A percentile compares a stretch with the other conserved stretches of the same genome.
phyloP scores from a whole-genome alignment of 495 filamentous ascomycete genomes.

The Hypoxylon fragiforme region DNA sequence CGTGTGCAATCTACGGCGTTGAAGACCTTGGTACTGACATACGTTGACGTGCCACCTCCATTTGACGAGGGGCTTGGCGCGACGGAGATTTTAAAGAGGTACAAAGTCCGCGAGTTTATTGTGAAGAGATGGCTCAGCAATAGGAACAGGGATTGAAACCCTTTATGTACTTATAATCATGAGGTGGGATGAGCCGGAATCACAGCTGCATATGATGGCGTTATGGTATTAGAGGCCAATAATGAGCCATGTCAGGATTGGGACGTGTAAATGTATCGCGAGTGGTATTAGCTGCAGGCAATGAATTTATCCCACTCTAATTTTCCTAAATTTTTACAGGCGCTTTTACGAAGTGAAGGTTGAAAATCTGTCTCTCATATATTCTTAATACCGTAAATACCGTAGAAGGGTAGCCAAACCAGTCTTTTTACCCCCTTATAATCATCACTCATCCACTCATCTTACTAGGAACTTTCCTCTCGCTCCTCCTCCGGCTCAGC shows the following conservation, averaged over 20 bases:
- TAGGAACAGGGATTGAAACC: constrained; percentile 52
- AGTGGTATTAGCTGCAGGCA: neutral
- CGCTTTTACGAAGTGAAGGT: neutral
- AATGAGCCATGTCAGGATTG: too few relatives aligned
- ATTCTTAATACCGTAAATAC: too few relatives aligned
- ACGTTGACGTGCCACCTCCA: constrained; percentile 88
- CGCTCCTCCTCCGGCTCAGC: constrained; percentile 4
- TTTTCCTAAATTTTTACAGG: neutral
- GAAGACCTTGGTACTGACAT: constrained; percentile 85
- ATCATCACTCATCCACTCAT: neutral
- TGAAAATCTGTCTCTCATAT: too few relatives aligned
- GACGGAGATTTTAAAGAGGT: constrained; percentile 64
- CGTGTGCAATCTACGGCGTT: constrained; percentile 86
- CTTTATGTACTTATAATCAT: too few relatives aligned
- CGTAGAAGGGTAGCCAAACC: too few relatives aligned
- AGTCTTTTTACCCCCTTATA: neutral
- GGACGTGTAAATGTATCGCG: neutral
- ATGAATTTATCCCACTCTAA: neutral
- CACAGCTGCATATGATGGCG: too few relatives aligned
- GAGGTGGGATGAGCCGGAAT: too few relatives aligned
- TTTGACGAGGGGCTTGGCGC: constrained; percentile 44
- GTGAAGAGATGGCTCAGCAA: constrained; percentile 84
- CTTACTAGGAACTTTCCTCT: constrained; percentile 1
- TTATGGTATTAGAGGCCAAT: too few relatives aligned
- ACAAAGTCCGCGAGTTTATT: constrained; percentile 79